Percentiles rank a stretch among this genome's conserved stretches.
Evolutionary conservation across 305 asterid genomes (phyloP).

Genomic region (Fraxinus floribunda): DNA sequence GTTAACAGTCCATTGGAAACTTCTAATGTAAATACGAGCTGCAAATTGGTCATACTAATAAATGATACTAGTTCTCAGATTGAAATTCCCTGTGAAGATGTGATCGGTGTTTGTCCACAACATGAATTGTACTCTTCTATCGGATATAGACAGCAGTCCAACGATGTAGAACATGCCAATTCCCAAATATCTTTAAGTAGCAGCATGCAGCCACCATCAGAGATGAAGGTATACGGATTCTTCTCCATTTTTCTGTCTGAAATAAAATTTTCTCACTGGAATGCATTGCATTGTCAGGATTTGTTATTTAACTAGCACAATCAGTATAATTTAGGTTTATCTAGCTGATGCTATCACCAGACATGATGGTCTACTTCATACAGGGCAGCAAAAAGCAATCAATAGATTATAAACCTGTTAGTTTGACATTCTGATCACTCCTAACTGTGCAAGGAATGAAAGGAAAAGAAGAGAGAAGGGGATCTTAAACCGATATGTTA

Average conservation of each 20-base stretch:
- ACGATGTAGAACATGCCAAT: conserved; percentile 31
- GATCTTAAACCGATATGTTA: not conserved
- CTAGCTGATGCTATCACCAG: not conserved
- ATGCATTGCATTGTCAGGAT: not conserved
- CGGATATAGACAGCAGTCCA: conserved; percentile 34
- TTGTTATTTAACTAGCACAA: not conserved
- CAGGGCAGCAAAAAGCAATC: not conserved
- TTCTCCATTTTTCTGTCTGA: conserved; percentile 20
- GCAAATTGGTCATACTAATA: conserved; percentile 52
- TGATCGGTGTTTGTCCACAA: conserved; percentile 43
- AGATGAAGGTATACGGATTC: conserved; percentile 53
- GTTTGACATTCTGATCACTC: not conserved
- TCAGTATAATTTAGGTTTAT: not conserved
- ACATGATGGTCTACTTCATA: not conserved
- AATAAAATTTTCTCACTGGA: not conserved
- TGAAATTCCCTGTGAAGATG: conserved; percentile 67
- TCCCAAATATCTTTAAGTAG: conserved; percentile 30
- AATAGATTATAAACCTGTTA: not conserved
- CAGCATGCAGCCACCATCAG: conserved; percentile 30
- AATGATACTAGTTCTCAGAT: conserved; percentile 61
- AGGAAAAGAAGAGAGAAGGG: not conserved
- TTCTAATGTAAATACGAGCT: conserved; percentile 40
- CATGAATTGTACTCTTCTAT: conserved; percentile 37
- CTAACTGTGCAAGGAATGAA: not conserved
- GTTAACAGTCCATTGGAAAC: conserved; percentile 32